Base-by-base conservation (phyloP, 371 early-diverging fungal genomes). In the Apophysomyces elegans region DNA sequence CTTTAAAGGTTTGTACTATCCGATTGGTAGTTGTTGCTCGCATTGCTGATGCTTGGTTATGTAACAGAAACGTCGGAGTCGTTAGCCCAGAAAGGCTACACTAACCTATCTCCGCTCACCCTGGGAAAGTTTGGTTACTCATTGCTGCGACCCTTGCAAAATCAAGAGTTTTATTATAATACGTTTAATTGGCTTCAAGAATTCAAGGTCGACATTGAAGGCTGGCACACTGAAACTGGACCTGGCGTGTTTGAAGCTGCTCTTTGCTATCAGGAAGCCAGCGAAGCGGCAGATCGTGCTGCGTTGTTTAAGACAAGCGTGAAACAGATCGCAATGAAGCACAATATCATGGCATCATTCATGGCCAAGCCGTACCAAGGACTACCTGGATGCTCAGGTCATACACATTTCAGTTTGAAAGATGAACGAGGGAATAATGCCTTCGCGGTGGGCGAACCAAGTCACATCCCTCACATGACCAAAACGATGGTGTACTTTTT, bases 171-270 rank as follows among this genome's bases (percentile, higher is more conserved):
- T 70, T 93, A 90, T 69, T 78, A 90, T 45, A 84, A 86, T 58
- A 84, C 93, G 41, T 90, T 87, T 77, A 88, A 92, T 63, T 80
- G 87, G 68, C 85, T 88, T 61, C 76, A 66, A 16, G 69, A 81
- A 35, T 89, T 90, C 66, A 84, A 79, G 5, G 79, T 93, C 13
- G 88, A 88, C 36, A 69, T 95, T 2, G 95, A 95, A 72, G 86
- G 91, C 35, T 88, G 87, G 71, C 94, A 93, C 66, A 93, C 93
- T 6, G 95, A 95, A 69, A 92, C 92, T 21, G 91, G 95, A 4
- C 93, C 95, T 3, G 95, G 95, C 32, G 93, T 93, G 1, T 93
- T 88, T 72, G 94, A 95, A 66, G 93, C 90, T 1, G 95, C 95
- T 0, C 64, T 95, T 7, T 67, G 78, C 13, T 93, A 93, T 73